Base-by-base conservation (phyloP, 1,284 basidiomycete species). In the Ceratobasidium sp. region DNA sequence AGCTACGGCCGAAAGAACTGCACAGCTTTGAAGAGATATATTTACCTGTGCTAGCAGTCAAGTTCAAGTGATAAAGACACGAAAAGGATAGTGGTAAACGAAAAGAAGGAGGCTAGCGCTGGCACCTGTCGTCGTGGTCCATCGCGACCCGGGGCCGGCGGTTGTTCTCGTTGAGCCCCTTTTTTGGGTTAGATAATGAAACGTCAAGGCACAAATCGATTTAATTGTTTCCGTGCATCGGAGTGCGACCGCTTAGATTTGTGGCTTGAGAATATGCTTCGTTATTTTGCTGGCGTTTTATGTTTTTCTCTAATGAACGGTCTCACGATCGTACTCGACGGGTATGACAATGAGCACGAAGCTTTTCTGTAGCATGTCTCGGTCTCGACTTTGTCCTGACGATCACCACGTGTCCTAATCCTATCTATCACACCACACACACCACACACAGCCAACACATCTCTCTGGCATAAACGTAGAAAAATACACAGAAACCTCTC, bases 101-200 rank as follows among this genome's bases (percentile, higher is more conserved):
- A 17, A 23, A 26, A 64, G 45, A 64, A 42, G 39, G 26, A 26
- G 26, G 26, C 47, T n/a, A 51, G 42, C 31, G 63, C 63, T 49
- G 63, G 63, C 63, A 47, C 63, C 47, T 49, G 63, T 65, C 42
- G 63, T 65, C 42, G 63, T 65, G 39, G 63, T 65, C 45, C 63
- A 65, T 65, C 47, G 45, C 63, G 45, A 65, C 63, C 45, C 45
- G 45, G 56, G n/a, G n/a, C n/a, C n/a, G n/a, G n/a, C n/a, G n/a
- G 42, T 33, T 28, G 56, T 33, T 49, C 45, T 49, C 63, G 23
- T 17, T 23, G 20, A 26, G n/a, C 28, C 61, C 61, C 61, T 8
- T 33, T 65, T 65, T 26, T 28, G 23, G 7, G 7, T 51, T 51
- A 51, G 49, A 13, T 51, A 51, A 51, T 51, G 17, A 20, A 65